Conservation (phyloP, 2,329 filamentous ascomycete genomes). For the Metarhizium robertsii region DNA sequence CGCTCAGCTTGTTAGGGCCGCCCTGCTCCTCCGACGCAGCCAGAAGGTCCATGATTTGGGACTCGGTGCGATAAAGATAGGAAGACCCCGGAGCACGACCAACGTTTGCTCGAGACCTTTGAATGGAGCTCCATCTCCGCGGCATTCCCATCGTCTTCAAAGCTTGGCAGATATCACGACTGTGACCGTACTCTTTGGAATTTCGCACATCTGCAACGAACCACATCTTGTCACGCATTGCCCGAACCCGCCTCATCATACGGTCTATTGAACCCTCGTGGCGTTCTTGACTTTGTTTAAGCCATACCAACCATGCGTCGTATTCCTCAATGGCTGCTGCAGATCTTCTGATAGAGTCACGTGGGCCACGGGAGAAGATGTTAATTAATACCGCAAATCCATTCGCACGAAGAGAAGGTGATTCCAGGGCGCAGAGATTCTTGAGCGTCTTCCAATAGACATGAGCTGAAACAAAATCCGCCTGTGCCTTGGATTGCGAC, state of each 20-base stretch:
- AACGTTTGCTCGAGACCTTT: slow-evolving; percentile 37
- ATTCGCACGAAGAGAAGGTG: slow-evolving; percentile 52
- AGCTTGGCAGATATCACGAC: slow-evolving; percentile 75
- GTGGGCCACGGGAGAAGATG: slow-evolving; percentile 63
- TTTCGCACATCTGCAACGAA: slow-evolving; percentile 90
- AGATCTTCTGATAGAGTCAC: slow-evolving; percentile 60
- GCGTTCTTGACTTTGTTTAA: slow-evolving; percentile 73
- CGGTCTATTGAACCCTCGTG: slow-evolving; percentile 65
- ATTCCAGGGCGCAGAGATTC: slow-evolving; percentile 56
- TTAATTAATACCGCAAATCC: slow-evolving; percentile 64
- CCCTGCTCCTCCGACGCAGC: slow-evolving; percentile 76
- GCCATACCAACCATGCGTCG: slow-evolving; percentile 72
- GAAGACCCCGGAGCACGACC: slow-evolving; percentile 40
- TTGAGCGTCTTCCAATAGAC: slow-evolving; percentile 78
- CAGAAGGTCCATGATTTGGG: slow-evolving; percentile 78
- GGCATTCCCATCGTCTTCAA: slow-evolving; percentile 81
- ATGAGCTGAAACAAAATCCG: slow-evolving; percentile 76
- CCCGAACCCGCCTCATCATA: slow-evolving; percentile 64
- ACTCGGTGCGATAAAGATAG: slow-evolving; percentile 71
- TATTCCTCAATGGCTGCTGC: slow-evolving; percentile 68
- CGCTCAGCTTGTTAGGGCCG: slow-evolving; percentile 90
- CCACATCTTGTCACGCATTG: slow-evolving; percentile 95
- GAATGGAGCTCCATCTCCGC: slow-evolving; percentile 43
- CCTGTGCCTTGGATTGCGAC: slow-evolving; percentile 65
- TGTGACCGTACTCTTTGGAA: slow-evolving; percentile 80